A percentile compares a stretch with the other conserved stretches of the same genome.
Evolutionary conservation across 148 eudicot species (phyloP).

Genomic region (Rhododendron williamsianum): DNA sequence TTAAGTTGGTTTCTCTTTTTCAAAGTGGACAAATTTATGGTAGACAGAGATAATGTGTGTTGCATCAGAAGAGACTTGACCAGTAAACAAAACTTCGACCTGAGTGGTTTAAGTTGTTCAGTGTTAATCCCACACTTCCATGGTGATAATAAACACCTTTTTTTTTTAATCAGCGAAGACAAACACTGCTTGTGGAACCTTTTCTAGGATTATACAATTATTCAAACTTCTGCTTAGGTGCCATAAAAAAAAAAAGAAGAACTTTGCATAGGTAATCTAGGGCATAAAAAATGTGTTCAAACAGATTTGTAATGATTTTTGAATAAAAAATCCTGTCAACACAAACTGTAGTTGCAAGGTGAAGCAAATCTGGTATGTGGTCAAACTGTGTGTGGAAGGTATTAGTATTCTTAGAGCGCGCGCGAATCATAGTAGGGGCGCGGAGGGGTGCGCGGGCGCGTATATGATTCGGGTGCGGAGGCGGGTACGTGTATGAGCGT

Average conservation of each 20-base stretch:
- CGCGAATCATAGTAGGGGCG: too few relatives aligned
- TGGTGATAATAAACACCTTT: not conserved
- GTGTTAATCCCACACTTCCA: not conserved
- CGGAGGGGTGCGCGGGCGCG: too few relatives aligned
- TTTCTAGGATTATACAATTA: not conserved
- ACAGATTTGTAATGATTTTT: not conserved
- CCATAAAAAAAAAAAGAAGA: too few relatives aligned
- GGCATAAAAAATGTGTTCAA: not conserved
- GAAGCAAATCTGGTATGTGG: not conserved
- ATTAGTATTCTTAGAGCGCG: not conserved
- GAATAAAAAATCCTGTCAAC: not conserved
- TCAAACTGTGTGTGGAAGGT: not conserved
- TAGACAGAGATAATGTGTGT: not conserved
- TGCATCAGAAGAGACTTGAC: not conserved
- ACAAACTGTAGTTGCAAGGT: not conserved
- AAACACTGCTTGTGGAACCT: not conserved
- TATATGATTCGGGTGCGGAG: too few relatives aligned
- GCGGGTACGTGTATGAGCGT: too few relatives aligned
- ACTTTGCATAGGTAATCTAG: not conserved
- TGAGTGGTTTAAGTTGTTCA: not conserved
- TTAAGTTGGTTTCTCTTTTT: not conserved
- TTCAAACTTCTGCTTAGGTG: not conserved
- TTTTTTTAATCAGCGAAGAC: not conserved
- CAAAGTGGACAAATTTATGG: not conserved
- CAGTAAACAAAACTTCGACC: not conserved